These are phyloP conservation scores for Cenchrus americanus DNA, from an alignment of 176 grass and related monocot genomes.

Conservation along the genomic window DNA sequence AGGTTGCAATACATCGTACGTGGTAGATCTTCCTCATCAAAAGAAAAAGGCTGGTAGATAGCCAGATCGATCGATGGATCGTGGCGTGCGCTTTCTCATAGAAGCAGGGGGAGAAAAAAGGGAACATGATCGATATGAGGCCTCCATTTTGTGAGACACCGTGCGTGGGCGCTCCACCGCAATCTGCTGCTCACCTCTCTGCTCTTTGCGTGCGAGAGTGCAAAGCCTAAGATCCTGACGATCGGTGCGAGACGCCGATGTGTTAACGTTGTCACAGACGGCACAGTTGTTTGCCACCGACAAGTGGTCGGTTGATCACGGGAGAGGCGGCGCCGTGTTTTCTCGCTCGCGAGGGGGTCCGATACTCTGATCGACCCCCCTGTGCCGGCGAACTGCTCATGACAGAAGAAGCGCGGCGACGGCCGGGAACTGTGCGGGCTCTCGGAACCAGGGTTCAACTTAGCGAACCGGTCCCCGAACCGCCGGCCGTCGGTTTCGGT, in stretches of 20 bases:
- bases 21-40: slow-evolving; percentile 10
- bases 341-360: too few species aligned
- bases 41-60: background rate
- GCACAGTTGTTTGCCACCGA: background rate
- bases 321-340: background rate
- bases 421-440: too few species aligned
- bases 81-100: slow-evolving; percentile 30
- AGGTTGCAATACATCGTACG: background rate
- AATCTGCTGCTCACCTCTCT: background rate
- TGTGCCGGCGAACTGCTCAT: too few species aligned
- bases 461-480: too few species aligned
- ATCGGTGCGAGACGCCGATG: background rate
- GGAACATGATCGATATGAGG: background rate
- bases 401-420: too few species aligned
- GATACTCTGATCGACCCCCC: too few species aligned
- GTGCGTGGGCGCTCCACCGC: slow-evolving; percentile 23
- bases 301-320: background rate
- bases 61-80: background rate
- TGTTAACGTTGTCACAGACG: slow-evolving; percentile 12
- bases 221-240: slow-evolving; percentile 63
- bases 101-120: background rate
- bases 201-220: slow-evolving; percentile 75
- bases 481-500: too few species aligned
- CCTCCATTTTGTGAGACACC: slow-evolving; percentile 37
- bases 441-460: too few species aligned